Conservation (phyloP, 208 protist species). For the Trypanosoma boissoni region DNA sequence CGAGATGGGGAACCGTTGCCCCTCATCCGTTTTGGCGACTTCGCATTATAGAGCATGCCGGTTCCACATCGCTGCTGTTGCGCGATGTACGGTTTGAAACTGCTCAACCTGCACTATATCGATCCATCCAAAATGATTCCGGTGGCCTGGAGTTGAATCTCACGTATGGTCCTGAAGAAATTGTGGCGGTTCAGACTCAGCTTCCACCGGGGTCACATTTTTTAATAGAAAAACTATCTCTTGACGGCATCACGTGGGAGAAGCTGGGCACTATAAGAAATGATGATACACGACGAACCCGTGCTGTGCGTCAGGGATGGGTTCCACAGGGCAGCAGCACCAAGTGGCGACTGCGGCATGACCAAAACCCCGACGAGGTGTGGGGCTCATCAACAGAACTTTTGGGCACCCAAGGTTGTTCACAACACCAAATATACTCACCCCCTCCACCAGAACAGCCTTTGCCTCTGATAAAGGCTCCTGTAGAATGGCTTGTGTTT, state of each 20-base stretch:
- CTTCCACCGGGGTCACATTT: conserved; percentile 47
- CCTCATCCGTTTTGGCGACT: conserved; percentile 49
- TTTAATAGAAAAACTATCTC: conserved; percentile 64
- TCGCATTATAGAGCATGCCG: conserved; percentile 29
- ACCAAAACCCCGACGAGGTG: no score
- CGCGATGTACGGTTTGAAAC: conserved; percentile 17
- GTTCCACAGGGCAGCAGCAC: conserved; percentile 29
- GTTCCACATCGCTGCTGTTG: conserved; percentile 10
- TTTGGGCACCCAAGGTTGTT: no score
- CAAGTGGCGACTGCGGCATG: conserved; percentile 67
- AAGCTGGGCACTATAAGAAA: conserved; percentile 35
- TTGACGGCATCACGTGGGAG: conserved; percentile 66
- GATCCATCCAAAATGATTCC: neutral
- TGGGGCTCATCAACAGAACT: no score
- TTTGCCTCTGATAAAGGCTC: neutral
- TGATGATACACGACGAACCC: neutral
- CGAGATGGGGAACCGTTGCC: conserved; percentile 28
- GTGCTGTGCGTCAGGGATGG: conserved; percentile 36
- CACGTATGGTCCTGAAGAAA: conserved; percentile 11
- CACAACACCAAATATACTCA: no score
- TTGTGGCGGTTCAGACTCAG: conserved; percentile 43
- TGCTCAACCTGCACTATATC: conserved; percentile 22
- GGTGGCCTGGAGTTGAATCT: neutral
- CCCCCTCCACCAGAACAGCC: no score
- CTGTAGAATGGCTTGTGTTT: conserved; percentile 53